Base-by-base conservation (phyloP, 306 rosid species). In the Hippophae gyantsensis region DNA sequence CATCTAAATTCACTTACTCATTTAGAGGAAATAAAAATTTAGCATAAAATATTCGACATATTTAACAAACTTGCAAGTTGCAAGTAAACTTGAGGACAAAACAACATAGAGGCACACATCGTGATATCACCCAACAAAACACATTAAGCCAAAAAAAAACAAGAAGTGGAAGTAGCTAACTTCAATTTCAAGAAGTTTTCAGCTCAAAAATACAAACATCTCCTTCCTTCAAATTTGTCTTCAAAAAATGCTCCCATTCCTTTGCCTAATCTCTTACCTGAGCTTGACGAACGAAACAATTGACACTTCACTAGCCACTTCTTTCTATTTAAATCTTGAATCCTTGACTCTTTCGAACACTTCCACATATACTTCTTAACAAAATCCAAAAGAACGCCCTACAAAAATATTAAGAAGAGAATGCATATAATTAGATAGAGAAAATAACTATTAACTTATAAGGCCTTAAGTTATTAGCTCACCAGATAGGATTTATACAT, bases 171-270 rank as follows among this genome's bases (percentile, higher is more conserved):
- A 27, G 0, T 27, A 27, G 38, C 38, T 27, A 27, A 2, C 38
- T 27, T 27, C 38, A 27, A 2, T 3, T 27, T 27, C 38, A 27
- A 27, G 38, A 27, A 2, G 4, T 27, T 0, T 27, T 26, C 48
- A 79, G 58, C 79, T 72, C 71, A 60, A 68, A 60, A 40, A 25
- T 65, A 58, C 80, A 69, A 40, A 52, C 51, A 60, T 79, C 89
- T 27, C 66, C 66, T 13, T 32, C 40, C 56, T 62, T 8, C 57
- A 62, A 49, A 8, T 62, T 49, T 14, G 7, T 13, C 10, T 3
- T 43, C 6, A 1, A 11, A 40, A 18, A 62, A 62, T n/a, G 27
- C 25, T n/a, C 10, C 6, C 66, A 46, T 32, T 10, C 66, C 66
- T 49, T 14, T 7, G 57, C 66, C 46, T 8, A 62, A 13, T 62